These are phyloP conservation scores for Acacia acuminata DNA, from an alignment of 306 rosid species.

Conservation along the genomic window DNA sequence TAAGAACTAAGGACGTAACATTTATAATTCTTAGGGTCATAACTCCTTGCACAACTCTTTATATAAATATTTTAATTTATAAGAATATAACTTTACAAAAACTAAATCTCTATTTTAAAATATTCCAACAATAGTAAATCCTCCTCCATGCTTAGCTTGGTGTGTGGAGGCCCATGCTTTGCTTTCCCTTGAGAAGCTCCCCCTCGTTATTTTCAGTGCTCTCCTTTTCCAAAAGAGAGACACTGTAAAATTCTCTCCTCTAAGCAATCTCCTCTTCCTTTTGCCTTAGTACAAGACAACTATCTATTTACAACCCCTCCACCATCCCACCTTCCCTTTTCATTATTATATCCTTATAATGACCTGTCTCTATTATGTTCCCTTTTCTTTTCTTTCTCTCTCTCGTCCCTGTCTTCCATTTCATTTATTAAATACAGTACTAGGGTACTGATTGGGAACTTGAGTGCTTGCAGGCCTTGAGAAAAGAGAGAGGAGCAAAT, in stretches of 20 bases:
- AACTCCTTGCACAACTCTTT: no score
- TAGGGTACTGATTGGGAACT: constrained; percentile 34
- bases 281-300: constrained; percentile 35
- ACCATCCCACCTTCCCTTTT: constrained; percentile 19
- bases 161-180: constrained; percentile 31
- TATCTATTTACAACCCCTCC: not conserved
- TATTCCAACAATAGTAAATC: no score
- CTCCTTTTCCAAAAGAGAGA: not conserved
- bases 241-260: constrained; percentile 17
- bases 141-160: not conserved
- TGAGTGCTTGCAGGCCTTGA: constrained; percentile 31
- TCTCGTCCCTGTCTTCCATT: not conserved
- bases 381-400: not conserved
- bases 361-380: constrained; percentile 45
- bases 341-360: constrained; percentile 25
- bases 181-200: not conserved
- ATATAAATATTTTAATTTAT: no score
- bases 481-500: not conserved
- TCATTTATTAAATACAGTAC: not conserved
- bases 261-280: constrained; percentile 14
- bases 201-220: constrained; percentile 34
- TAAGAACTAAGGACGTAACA: no score
- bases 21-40: no score
- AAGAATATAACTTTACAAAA: no score
- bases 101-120: no score